Percentiles rank a stretch among this genome's conserved stretches.
phyloP scores from a whole-genome alignment of 2,329 filamentous ascomycete species.

The Arthrocladium fulminans region DNA sequence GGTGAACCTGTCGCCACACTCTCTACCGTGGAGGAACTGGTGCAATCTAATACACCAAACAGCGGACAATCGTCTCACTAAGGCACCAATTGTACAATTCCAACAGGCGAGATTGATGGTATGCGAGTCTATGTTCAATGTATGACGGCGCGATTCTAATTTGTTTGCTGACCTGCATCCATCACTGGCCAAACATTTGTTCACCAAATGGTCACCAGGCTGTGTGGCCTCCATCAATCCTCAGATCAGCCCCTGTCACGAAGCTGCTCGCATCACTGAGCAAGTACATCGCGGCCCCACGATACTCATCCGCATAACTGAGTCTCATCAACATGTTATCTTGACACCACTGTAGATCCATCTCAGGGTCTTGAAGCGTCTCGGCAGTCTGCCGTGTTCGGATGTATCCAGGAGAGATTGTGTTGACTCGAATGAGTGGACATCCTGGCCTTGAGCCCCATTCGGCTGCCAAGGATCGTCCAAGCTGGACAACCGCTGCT shows the following conservation, averaged over 20 bases:
- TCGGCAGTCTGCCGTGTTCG: conserved; percentile 12
- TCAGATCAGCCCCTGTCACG: conserved; percentile 47
- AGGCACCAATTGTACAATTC: no score
- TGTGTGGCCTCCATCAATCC: conserved; percentile 24
- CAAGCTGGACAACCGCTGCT: conserved; percentile 35
- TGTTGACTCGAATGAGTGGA: conserved; percentile 44
- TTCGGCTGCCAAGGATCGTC: conserved; percentile 36
- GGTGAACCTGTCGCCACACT: no score
- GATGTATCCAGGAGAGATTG: conserved; percentile 39
- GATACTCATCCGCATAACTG: conserved; percentile 60
- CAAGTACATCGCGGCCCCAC: conserved; percentile 44
- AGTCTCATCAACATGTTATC: conserved; percentile 76
- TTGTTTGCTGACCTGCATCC: no score
- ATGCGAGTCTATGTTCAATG: no score
- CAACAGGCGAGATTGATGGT: no score
- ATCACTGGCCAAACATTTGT: no score
- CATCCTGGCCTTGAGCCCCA: conserved; percentile 33
- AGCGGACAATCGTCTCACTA: no score
- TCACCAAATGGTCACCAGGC: no score
- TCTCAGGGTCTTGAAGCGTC: conserved; percentile 10
- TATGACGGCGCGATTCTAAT: no score
- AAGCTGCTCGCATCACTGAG: conserved; percentile 44
- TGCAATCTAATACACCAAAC: no score
- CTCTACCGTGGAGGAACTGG: no score
- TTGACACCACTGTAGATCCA: conserved; percentile 55